Conservation (phyloP, 495 filamentous ascomycete species). For the Tuber magnatum region DNA sequence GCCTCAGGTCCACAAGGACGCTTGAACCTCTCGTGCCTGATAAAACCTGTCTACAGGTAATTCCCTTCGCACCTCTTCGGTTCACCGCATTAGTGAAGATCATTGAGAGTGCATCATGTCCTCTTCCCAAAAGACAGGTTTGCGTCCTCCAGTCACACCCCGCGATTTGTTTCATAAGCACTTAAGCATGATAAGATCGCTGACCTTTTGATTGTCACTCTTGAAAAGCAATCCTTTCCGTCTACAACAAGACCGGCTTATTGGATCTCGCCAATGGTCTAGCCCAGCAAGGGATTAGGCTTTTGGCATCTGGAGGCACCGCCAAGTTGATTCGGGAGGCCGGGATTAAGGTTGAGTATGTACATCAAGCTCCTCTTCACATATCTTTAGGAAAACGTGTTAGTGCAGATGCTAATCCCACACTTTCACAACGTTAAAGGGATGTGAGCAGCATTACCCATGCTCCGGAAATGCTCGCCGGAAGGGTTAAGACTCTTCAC, state of each 20-base stretch:
- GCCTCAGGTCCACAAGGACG: neutral
- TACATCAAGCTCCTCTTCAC: slow-evolving; percentile 11
- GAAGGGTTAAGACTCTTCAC: slow-evolving; percentile 94
- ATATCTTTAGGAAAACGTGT: neutral
- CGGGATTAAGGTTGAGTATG: slow-evolving; percentile 85
- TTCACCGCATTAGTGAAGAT: neutral
- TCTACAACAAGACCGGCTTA: slow-evolving; percentile 97
- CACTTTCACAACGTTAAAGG: slow-evolving; percentile 45
- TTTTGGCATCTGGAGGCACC: slow-evolving; percentile 90
- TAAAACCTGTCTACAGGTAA: no score
- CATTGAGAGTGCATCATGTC: slow-evolving; percentile 2
- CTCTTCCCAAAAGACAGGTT: slow-evolving; percentile 25
- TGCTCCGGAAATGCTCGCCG: slow-evolving; percentile 95
- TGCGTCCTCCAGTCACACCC: slow-evolving; percentile 10
- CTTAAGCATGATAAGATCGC: neutral
- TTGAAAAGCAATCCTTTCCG: slow-evolving; percentile 78
- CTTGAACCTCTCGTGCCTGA: neutral
- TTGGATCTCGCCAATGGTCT: slow-evolving; percentile 94
- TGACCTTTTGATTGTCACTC: neutral
- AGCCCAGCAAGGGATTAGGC: slow-evolving; percentile 77
- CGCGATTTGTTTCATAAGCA: neutral
- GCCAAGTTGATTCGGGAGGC: slow-evolving; percentile 91
- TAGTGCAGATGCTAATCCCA: neutral
- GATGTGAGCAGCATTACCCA: slow-evolving; percentile 96
- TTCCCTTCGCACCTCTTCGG: neutral